Evolutionary conservation across 1,284 basidiomycete genomes (phyloP).

Genomic region (Puccinia sorghi): DNA sequence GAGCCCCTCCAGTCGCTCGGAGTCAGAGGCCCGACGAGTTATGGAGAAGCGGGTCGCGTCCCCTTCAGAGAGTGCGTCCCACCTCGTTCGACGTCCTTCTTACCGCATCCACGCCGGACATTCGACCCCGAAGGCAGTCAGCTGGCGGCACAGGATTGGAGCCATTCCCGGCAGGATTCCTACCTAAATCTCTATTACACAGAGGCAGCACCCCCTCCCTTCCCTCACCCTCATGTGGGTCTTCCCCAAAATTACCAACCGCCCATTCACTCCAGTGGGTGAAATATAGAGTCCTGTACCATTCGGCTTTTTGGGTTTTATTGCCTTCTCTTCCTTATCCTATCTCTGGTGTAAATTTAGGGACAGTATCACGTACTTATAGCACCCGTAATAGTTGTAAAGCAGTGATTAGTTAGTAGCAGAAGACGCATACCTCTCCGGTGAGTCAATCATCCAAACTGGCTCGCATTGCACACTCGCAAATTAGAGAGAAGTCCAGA

Average conservation of each 20-base stretch:
- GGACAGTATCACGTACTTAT: not conserved
- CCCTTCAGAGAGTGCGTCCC: not conserved
- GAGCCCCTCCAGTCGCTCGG: not conserved
- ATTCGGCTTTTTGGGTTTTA: too few species aligned
- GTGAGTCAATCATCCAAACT: too few species aligned
- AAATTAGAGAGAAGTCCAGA: too few species aligned
- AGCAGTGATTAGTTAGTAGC: too few species aligned
- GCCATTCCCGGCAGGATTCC: not conserved
- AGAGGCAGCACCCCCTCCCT: not conserved
- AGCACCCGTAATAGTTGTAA: too few species aligned
- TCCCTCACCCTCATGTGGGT: too few species aligned
- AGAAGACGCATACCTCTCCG: too few species aligned
- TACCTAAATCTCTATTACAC: constrained; percentile 3
- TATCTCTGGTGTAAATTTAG: not conserved
- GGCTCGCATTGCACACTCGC: too few species aligned
- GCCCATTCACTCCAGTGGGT: not conserved
- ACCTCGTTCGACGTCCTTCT: not conserved
- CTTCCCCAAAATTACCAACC: not conserved
- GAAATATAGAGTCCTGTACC: not conserved
- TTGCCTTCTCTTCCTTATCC: too few species aligned
- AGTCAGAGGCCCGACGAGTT: not conserved
- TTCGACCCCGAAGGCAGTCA: not conserved
- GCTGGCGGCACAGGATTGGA: not conserved
- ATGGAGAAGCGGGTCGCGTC: not conserved
- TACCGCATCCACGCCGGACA: not conserved